Percentiles rank a stretch among this genome's conserved stretches.
These are phyloP conservation scores for Epichloe gansuensis DNA, from an alignment of 2,329 filamentous ascomycete genomes.

Conservation along the genomic window DNA sequence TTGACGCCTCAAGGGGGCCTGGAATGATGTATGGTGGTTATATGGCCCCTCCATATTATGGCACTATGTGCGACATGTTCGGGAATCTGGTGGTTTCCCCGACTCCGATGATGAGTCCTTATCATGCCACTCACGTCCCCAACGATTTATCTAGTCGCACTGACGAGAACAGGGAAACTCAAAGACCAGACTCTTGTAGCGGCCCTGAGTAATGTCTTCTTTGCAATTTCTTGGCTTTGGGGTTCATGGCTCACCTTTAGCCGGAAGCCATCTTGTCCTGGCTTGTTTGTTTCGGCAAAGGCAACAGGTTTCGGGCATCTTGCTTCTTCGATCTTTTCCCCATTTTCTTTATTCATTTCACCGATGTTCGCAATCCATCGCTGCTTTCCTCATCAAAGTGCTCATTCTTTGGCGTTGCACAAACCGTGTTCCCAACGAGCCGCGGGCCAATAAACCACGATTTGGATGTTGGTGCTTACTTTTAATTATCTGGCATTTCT, in stretches of 20 bases:
- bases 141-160: neutral
- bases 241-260: neutral
- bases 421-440: too few species aligned
- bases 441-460: neutral
- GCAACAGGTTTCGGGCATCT: neutral
- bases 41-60: conserved; percentile 10
- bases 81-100: conserved; percentile 11
- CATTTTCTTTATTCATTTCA: neutral
- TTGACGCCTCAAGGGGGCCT: conserved; percentile 12
- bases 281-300: neutral
- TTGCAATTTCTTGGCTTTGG: neutral
- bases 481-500: neutral
- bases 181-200: neutral
- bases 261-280: neutral
- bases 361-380: neutral
- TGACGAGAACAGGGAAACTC: neutral
- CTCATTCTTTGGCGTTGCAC: neutral
- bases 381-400: neutral
- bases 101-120: conserved; percentile 12
- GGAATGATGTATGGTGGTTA: conserved; percentile 13
- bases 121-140: neutral
- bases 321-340: neutral
- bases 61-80: conserved; percentile 11
- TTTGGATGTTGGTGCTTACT: neutral
- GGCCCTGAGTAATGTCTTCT: neutral